Conservation (phyloP, 352 stramenopile species). For the Phytophthora pini region DNA sequence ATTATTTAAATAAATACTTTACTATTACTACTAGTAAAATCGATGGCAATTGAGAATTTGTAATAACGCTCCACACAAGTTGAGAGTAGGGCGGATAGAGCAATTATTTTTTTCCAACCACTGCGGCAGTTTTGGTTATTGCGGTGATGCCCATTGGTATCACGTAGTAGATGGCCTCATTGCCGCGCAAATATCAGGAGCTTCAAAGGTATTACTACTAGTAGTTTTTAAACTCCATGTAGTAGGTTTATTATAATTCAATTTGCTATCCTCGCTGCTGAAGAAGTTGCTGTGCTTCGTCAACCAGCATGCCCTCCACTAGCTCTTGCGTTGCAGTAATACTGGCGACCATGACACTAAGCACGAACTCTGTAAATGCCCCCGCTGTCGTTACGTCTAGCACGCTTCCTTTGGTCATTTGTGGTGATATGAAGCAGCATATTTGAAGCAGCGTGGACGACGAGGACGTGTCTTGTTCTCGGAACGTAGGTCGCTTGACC, state of each 20-base stretch:
- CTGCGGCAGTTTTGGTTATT: too few species aligned
- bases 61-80: too few species aligned
- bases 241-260: not conserved
- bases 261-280: slow-evolving; percentile 6
- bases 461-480: slow-evolving; percentile 16
- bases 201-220: too few species aligned
- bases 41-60: too few species aligned
- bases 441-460: slow-evolving; percentile 56
- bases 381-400: slow-evolving; percentile 32
- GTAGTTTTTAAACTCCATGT: too few species aligned
- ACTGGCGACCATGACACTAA: slow-evolving; percentile 49
- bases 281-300: slow-evolving; percentile 25
- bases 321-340: slow-evolving; percentile 52
- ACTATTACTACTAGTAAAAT: too few species aligned
- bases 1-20: too few species aligned
- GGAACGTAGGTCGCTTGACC: slow-evolving; percentile 43
- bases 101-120: too few species aligned
- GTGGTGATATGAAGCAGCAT: slow-evolving; percentile 61
- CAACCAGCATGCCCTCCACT: slow-evolving; percentile 46
- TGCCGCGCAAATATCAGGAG: too few species aligned
- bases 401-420: slow-evolving; percentile 36
- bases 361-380: slow-evolving; percentile 54
- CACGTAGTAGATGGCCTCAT: too few species aligned
- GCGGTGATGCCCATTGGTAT: too few species aligned
- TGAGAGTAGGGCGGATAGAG: too few species aligned